These are phyloP conservation scores for Phytopythium cucurbitacearum DNA, from an alignment of 352 stramenopile genomes.

Conservation along the genomic window DNA sequence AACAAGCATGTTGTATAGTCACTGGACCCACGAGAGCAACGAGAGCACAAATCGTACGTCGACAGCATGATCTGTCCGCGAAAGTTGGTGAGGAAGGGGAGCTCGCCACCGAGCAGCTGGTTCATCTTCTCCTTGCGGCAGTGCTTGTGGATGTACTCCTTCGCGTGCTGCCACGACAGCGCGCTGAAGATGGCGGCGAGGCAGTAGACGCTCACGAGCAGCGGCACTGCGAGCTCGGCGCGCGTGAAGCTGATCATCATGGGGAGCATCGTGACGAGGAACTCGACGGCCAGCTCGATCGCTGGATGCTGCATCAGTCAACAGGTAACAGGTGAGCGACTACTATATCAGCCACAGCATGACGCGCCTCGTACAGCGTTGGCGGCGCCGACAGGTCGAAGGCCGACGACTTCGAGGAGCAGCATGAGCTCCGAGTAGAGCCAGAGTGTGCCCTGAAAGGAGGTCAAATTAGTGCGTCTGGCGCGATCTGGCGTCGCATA, in stretches of 20 bases:
- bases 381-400: conserved; percentile 43
- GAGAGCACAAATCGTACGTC: conserved; percentile 34
- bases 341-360: neutral
- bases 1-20: too few relatives aligned
- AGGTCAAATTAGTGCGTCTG: too few relatives aligned
- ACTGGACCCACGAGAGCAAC: too few relatives aligned
- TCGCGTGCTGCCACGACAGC: conserved; percentile 70
- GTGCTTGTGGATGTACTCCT: conserved; percentile 69
- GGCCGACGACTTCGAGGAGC: conserved; percentile 60
- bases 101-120: conserved; percentile 60
- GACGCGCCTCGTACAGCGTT: conserved; percentile 35
- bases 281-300: conserved; percentile 62
- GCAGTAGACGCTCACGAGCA: conserved; percentile 56
- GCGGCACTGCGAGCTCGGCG: conserved; percentile 47
- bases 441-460: conserved; percentile 56
- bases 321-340: neutral
- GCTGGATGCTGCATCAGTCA: conserved; percentile 32
- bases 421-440: conserved; percentile 82
- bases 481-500: neutral
- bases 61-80: conserved; percentile 80
- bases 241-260: conserved; percentile 74
- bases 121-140: conserved; percentile 84
- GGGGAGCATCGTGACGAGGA: conserved; percentile 57
- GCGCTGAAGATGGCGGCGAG: conserved; percentile 41
- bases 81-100: conserved; percentile 78